These are phyloP conservation scores for Corylus americana DNA, from an alignment of 306 rosid genomes.

Conservation along the genomic window DNA sequence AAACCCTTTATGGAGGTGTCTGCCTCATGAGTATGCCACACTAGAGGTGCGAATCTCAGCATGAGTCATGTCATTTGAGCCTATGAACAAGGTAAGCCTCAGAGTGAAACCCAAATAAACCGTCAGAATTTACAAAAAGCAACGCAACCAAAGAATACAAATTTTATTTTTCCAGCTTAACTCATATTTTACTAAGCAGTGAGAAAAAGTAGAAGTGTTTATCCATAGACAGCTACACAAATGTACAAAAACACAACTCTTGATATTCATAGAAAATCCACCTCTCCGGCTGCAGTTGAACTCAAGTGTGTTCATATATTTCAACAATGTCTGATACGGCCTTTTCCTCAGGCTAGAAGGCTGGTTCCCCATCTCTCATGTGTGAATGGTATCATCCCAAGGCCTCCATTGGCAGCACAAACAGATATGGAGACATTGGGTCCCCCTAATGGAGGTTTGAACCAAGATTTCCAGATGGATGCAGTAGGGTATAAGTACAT, in stretches of 20 bases:
- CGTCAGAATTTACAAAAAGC: background rate
- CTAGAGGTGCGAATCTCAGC: background rate
- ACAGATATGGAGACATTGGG: no score
- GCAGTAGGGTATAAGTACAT: no score
- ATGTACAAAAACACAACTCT: background rate
- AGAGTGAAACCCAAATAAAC: background rate
- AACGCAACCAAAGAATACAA: background rate
- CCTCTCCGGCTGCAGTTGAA: background rate
- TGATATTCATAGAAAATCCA: background rate
- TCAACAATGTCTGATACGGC: background rate
- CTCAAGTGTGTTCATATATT: background rate
- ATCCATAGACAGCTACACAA: background rate
- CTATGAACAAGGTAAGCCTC: background rate
- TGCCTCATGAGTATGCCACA: background rate
- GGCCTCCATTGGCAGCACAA: no score
- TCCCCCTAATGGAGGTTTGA: no score
- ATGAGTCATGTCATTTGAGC: background rate
- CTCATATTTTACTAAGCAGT: background rate
- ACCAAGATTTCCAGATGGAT: no score
- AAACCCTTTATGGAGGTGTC: background rate
- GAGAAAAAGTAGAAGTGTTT: background rate
- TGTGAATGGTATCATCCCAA: no score
- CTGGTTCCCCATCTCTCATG: no score
- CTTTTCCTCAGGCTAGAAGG: no score
- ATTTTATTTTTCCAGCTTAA: background rate